Evolutionary conservation across 176 grass and related monocot species (phyloP).

Genomic region (Tillandsia fasciculata): DNA sequence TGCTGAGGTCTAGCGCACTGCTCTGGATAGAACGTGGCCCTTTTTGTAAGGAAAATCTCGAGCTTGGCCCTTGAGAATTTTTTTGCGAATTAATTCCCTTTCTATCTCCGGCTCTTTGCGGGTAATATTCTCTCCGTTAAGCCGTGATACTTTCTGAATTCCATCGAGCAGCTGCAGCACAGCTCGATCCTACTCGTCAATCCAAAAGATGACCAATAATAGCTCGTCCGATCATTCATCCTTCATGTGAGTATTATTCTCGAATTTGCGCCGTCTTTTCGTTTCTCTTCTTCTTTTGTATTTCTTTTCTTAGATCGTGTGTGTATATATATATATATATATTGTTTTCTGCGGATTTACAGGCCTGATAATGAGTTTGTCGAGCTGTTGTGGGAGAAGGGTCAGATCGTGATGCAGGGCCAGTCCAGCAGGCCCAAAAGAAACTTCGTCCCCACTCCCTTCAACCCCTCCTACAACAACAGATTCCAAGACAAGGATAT

Average conservation of each 20-base stretch:
- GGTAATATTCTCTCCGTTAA: not conserved
- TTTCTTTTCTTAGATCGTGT: not conserved
- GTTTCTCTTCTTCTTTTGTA: not conserved
- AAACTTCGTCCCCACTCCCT: not conserved
- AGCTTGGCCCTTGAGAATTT: too few relatives aligned
- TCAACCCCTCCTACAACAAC: not conserved
- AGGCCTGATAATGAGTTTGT: conserved; percentile 26
- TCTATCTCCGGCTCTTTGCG: too few relatives aligned
- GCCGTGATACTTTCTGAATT: conserved; percentile 9
- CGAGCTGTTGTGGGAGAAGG: conserved; percentile 30
- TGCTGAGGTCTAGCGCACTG: not conserved
- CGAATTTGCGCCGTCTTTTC: not conserved
- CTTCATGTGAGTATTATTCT: conserved; percentile 6
- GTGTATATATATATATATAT: too few relatives aligned
- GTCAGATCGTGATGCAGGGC: conserved; percentile 17
- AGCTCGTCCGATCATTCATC: conserved; percentile 6
- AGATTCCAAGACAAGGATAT: conserved; percentile 12
- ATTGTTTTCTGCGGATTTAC: not conserved
- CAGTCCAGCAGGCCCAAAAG: conserved; percentile 11
- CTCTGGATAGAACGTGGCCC: not conserved
- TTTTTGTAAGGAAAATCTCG: not conserved
- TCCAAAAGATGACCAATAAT: not conserved
- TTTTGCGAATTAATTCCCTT: too few relatives aligned
- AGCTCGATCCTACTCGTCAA: not conserved
- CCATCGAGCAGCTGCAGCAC: not conserved